Evolutionary conservation across 768 basidiomycete species (phyloP), one percentile per base, ranked within the genome.

Genomic region (Naganishia onofrii): DNA sequence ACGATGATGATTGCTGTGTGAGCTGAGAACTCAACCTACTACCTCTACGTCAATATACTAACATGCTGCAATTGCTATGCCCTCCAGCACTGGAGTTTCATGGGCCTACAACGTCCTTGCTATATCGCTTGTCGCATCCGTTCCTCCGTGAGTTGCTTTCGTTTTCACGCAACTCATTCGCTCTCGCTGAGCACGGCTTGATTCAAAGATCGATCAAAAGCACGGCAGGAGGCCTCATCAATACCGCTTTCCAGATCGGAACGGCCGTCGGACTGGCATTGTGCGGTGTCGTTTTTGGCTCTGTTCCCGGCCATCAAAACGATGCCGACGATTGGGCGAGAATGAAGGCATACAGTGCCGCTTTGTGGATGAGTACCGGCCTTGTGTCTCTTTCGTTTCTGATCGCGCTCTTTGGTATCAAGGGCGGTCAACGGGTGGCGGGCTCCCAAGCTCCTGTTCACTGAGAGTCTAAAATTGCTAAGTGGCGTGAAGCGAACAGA

Each of bases 341-440:
- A 26, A 63, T 63, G 60, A 36, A 26, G 42, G 60, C 60, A 17
- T 63, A 44, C 38, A 63, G 60, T 36, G 60, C 60, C 4, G 60
- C 60, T 42, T 29, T 63, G 60, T 63, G 60, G 60, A 63, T 63
- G 60, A 63, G 60, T 44, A 63, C 60, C 7, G 60, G 60, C 19
- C 2, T 63, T 2, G 60, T 63, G 10, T 38, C 36, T 63, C 34
- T 63, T 23, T 38, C 60, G 23, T 63, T 63, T 42, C 60, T 63
- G 4, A 63, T 63, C 38, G 60, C 60, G 26, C 38, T 63, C 3
- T 63, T 63, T 44, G 60, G 60, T 21, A 63, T 63, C 38, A 63
- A 63, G 60, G 60, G 60, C 26, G 60, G 60, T 8, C 60, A 63
- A 5, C 46, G 29, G 38, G 60, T 63, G 8, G 17, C 38, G 13